Base-by-base conservation (phyloP, 1,284 basidiomycete species). In the Tylopilus sp. region DNA sequence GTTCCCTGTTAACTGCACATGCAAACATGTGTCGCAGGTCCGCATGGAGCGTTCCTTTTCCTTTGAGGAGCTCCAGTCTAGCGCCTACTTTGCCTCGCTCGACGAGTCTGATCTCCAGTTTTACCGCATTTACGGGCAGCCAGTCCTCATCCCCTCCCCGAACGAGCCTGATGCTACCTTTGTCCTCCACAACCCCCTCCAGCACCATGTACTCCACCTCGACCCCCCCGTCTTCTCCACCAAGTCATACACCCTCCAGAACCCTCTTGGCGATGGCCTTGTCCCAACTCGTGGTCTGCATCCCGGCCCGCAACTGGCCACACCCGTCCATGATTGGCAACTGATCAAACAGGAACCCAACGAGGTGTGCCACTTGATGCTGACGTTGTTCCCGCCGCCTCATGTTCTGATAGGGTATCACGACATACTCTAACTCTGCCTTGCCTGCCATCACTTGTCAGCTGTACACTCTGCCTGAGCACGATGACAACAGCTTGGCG, bases 91-190 rank as follows among this genome's bases (percentile, higher is more conserved):
- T 33, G 56, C 64, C 1, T 67, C 70, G 6, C 64, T 78, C 17
- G 79, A 81, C 72, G 77, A 78, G 52, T 79, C 76, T 16, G 77
- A 78, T 64, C 59, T 78, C 3, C 74, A 79, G 29, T 80, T 81
- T 59, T 80, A 77, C 56, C 76, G 69, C 13, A 65, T 79, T 1
- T 78, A 78, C 8, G 77, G 79, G 0, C 77, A 78, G 34, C 77
- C 77, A 5, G 74, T 78, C 56, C 71, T 80, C 58, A 78, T 81
- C n/a, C 77, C 78, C 1, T 54, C 62, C 0, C 42, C 67, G 3
- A 73, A 77, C 14, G 70, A 75, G n/a, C 31, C 41, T 33, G 71
- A 75, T 16, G 68, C 53, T 19, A 69, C 70, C 16, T 77, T 76
- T 39, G 42, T 31, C 14, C 33, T 77, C 31, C 69, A 72, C n/a